Conservation (phyloP, 768 basidiomycete species). For the Tulasnella sp. region DNA sequence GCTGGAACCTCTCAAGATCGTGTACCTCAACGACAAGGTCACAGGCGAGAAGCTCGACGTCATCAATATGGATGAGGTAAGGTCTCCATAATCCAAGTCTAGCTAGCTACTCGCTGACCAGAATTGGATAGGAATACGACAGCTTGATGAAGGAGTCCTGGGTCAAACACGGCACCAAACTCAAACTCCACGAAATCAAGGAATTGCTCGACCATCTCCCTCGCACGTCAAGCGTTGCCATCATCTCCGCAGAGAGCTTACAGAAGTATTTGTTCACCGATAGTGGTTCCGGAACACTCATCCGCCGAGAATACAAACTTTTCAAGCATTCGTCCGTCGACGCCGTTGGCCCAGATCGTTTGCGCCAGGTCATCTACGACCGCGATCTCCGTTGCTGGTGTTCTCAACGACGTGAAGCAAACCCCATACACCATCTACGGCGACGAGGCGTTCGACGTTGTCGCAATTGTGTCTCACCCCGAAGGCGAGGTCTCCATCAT, state of each 20-base stretch:
- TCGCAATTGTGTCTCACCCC: constrained; percentile 91
- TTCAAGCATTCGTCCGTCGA: constrained; percentile 82
- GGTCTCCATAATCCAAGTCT: constrained; percentile 19
- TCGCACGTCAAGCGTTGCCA: constrained; percentile 94
- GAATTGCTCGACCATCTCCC: constrained; percentile 97
- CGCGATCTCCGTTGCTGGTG: constrained; percentile 90
- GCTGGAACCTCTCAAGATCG: constrained; percentile 96
- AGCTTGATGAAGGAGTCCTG: constrained; percentile 94
- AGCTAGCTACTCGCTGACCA: neutral
- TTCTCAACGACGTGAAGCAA: constrained; percentile 71
- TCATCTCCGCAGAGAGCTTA: constrained; percentile 84
- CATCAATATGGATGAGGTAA: constrained; percentile 94
- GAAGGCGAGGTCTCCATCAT: constrained; percentile 81
- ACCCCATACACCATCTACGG: constrained; percentile 91
- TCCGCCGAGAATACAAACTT: constrained; percentile 96
- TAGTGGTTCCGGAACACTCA: constrained; percentile 95
- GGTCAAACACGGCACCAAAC: constrained; percentile 99
- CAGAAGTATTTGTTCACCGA: constrained; percentile 99
- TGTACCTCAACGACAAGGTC: constrained; percentile 95
- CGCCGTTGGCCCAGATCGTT: constrained; percentile 81
- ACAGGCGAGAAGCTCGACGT: constrained; percentile 93
- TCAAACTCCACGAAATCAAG: constrained; percentile 98
- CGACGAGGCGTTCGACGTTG: constrained; percentile 91
- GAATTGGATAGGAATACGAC: constrained; percentile 70
- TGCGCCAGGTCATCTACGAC: constrained; percentile 91